Base-by-base conservation (phyloP, 306 rosid genomes). In the Medicago ruthenica region DNA sequence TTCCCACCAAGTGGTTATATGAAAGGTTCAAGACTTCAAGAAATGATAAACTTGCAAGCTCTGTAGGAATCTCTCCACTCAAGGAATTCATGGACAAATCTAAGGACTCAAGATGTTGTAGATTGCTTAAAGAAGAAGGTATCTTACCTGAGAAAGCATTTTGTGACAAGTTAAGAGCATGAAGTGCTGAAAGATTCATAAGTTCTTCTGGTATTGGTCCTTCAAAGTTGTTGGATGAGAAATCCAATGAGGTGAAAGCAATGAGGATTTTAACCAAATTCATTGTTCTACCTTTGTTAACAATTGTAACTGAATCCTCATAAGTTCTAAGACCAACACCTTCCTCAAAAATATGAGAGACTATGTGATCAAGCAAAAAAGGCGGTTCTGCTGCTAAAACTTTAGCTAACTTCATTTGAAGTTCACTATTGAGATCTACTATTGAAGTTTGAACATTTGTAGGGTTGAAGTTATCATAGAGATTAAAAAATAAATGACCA, bases 221-320 rank as follows among this genome's bases (percentile, higher is more conserved):
- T 31, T 77, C 62, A 57, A 77, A 77, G 21, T 77, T 34, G 75
- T 77, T 77, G 3, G n/a, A 67, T 8, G 81, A 77, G n/a, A 77
- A 47, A 41, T 77, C 81, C 34, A 77, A 9, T 2, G 75, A 77
- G 27, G 81, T 68, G 8, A 57, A 68, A 20, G n/a, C 14, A 44
- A 45, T 8, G 0, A 17, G 75, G 47, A 68, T 77, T 58, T 77
- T 77, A 34, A 31, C 55, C 4, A 12, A 57, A 21, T 42, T 17
- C 72, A 7, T 11, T 27, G 76, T 51, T 16, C n/a, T 4, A 10
- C 63, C 84, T 70, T 76, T 81, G 53, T 2, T 12, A 8, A 66
- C 76, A 50, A 81, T 11, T 17, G 55, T 81, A 27, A 45, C 22
- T 2, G 69, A 9, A 77, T 77, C 84, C 8, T 34, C 44, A 36